These are phyloP conservation scores for Neoboletus subvelutipes DNA, from an alignment of 768 basidiomycete species.

Conservation along the genomic window DNA sequence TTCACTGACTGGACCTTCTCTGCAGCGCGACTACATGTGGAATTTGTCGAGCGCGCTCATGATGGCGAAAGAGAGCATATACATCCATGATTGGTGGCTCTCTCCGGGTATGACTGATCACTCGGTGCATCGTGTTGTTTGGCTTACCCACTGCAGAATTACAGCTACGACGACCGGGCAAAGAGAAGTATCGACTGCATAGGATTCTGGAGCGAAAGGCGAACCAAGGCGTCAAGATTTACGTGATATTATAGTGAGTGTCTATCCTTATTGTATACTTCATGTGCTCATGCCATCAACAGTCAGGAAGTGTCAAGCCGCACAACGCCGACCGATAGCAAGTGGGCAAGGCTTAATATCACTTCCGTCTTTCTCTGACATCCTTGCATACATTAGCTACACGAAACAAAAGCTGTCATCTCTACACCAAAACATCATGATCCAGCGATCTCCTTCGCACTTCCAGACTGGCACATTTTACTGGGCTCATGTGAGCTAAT, in stretches of 20 bases:
- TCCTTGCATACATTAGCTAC: constrained; percentile 50
- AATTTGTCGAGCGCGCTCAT: constrained; percentile 89
- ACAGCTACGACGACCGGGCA: constrained; percentile 79
- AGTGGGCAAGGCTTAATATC: constrained; percentile 44
- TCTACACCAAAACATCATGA: constrained; percentile 90
- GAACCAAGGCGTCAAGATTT: constrained; percentile 93
- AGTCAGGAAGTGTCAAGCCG: constrained; percentile 95
- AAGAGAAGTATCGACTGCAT: constrained; percentile 86
- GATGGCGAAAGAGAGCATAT: constrained; percentile 83
- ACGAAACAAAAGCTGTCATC: constrained; percentile 77
- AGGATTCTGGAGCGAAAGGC: constrained; percentile 85
- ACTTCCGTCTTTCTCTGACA: constrained; percentile 6
- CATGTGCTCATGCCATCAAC: constrained; percentile 9
- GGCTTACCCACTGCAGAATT: constrained; percentile 51
- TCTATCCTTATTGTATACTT: background rate
- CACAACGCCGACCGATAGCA: constrained; percentile 93
- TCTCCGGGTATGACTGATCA: constrained; percentile 63
- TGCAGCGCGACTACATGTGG: constrained; percentile 96
- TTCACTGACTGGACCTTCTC: constrained; percentile 5
- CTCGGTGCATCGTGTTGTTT: background rate
- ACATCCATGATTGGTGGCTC: constrained; percentile 99
- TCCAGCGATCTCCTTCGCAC: constrained; percentile 96
- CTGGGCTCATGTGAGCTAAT: constrained; percentile 86
- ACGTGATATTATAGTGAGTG: constrained; percentile 88
- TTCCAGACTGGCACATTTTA: constrained; percentile 97